These are phyloP conservation scores for Paecilomyces niveus DNA, from an alignment of 2,329 filamentous ascomycete species.

Conservation along the genomic window DNA sequence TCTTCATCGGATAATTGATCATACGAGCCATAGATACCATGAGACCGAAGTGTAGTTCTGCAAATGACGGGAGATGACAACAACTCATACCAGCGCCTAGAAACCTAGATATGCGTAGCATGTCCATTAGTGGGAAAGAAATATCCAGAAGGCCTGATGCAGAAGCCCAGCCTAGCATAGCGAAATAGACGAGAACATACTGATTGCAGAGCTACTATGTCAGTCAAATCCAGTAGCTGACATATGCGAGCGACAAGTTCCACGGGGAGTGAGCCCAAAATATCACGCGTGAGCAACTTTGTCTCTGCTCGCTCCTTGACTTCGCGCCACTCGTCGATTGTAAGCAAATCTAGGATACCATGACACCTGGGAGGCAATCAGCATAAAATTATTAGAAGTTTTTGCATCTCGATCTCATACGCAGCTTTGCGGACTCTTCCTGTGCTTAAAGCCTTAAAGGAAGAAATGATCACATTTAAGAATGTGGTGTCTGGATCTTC, in stretches of 20 bases:
- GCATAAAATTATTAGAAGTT: neutral
- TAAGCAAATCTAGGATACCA: conserved; percentile 20
- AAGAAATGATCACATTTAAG: conserved; percentile 5
- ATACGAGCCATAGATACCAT: neutral
- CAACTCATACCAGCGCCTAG: conserved; percentile 22
- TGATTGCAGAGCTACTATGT: conserved; percentile 20
- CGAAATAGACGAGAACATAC: conserved; percentile 12
- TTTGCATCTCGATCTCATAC: conserved; percentile 5
- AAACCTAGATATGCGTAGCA: conserved; percentile 18
- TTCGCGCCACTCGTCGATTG: conserved; percentile 24
- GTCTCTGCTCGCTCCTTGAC: conserved; percentile 13
- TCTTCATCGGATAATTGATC: neutral
- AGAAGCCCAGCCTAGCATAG: neutral
- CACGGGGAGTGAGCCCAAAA: conserved; percentile 23
- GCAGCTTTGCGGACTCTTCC: conserved; percentile 13
- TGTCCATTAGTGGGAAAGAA: neutral
- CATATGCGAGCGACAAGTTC: conserved; percentile 25
- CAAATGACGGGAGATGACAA: conserved; percentile 19
- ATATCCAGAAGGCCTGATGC: neutral
- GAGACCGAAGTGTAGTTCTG: conserved; percentile 9
- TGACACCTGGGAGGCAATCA: conserved; percentile 14
- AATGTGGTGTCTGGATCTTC: neutral
- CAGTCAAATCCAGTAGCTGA: conserved; percentile 17
- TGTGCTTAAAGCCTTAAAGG: conserved; percentile 16
- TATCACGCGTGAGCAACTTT: conserved; percentile 23